phyloP scores from a whole-genome alignment of 306 rosid genomes.

The Cucurbita moschata region DNA sequence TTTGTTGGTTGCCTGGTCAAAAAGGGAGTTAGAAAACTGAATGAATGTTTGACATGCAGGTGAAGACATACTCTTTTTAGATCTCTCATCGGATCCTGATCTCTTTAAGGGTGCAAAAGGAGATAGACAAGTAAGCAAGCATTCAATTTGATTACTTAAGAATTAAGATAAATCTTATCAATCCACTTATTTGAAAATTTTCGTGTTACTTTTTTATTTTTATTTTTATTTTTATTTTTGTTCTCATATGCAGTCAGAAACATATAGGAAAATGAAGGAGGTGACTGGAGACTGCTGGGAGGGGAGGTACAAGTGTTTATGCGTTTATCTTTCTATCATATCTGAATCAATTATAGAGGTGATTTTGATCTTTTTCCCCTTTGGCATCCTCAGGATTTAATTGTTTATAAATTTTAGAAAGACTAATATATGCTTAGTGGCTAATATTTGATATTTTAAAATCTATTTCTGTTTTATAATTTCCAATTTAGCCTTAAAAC shows the following conservation, averaged over 20 bases:
- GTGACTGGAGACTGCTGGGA: slow-evolving; percentile 84
- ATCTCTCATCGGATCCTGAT: slow-evolving; percentile 66
- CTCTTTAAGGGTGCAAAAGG: slow-evolving; percentile 76
- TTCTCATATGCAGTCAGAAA: slow-evolving; percentile 53
- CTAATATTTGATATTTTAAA: not conserved
- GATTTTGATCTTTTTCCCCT: not conserved
- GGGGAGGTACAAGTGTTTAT: slow-evolving; percentile 44
- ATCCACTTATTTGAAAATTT: not conserved
- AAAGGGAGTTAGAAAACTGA: slow-evolving; percentile 2
- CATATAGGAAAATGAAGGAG: slow-evolving; percentile 85
- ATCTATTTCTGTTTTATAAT: not conserved
- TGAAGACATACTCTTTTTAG: slow-evolving; percentile 62
- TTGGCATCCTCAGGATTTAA: not conserved
- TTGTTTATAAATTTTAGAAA: not conserved
- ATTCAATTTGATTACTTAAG: not conserved
- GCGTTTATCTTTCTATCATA: not conserved
- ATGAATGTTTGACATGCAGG: slow-evolving; percentile 30
- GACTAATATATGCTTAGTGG: not conserved
- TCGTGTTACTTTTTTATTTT: slow-evolving; percentile 1
- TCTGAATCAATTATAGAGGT: not conserved
- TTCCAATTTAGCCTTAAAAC: not conserved
- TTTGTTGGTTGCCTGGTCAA: not conserved
- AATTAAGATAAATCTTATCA: not conserved
- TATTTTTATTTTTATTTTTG: slow-evolving; percentile 5
- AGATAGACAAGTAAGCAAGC: slow-evolving; percentile 58